Base-by-base conservation (phyloP, 495 filamentous ascomycete genomes). In the Podospora pseudopauciseta region DNA sequence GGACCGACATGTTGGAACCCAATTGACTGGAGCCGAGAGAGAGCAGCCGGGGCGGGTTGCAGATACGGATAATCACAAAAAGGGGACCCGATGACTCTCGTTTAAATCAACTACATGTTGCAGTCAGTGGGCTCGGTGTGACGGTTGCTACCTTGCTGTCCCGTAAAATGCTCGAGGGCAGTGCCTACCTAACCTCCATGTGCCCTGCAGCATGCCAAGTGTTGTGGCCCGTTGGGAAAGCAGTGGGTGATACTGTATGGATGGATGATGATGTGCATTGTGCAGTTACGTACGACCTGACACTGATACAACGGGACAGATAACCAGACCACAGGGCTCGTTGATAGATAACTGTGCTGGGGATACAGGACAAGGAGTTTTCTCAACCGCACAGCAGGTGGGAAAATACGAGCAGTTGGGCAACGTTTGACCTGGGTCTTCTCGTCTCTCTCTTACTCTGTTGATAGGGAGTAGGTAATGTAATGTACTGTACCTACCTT, bases 391-490 rank as follows among this genome's bases (percentile, higher is more conserved):
- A 39, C 34, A 39, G 11, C 27, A 63, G 13, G 60, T 4, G 23
- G 19, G 4, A 56, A 67, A 63, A 67, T 67, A 67, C 65, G 65
- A 67, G 65, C 65, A 53, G 65, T 67, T 56, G 65, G 62, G 65
- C 58, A 67, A 61, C 65, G 23, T 32, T 55, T 44, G 28, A 19
- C 15, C 30, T 49, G 5, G 5, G 5, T 39, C 61, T n/a, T 13
- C 18, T 18, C 19, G 23, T 23, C 1, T 23, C 23, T 23, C 23
- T 23, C 23, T 2, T 13, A 5, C 9, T 63, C 49, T 7, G n/a
- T 32, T 3, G 30, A 28, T 18, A 63, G 19, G 32, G 39, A 23
- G 3, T 11, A 39, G 34, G 34, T 11, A 39, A 39, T 39, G 34
- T 39, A 39, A 5, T 39, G 34, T 39, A 39, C 34, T 11, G 34